A percentile compares a stretch with the other conserved stretches of the same genome.
Conservation (phyloP, 2,329 filamentous ascomycete genomes). For the Aspergillus niger region DNA sequence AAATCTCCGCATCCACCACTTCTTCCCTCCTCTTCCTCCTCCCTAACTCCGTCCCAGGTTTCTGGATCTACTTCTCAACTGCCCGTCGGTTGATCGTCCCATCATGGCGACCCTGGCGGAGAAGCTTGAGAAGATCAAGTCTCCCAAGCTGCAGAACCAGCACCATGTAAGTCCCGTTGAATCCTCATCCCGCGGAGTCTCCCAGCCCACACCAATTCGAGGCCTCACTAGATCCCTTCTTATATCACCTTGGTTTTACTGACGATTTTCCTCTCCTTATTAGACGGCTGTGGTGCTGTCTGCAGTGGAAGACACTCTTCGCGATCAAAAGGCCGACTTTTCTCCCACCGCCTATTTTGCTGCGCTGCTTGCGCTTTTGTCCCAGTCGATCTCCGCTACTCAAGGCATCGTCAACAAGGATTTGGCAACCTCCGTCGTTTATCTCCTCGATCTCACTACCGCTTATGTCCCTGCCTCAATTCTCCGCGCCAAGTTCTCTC, state of each 20-base stretch:
- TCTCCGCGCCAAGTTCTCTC: slow-evolving; percentile 90
- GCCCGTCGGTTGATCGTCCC: slow-evolving; percentile 31
- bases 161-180: slow-evolving; percentile 67
- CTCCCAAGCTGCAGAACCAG: slow-evolving; percentile 92
- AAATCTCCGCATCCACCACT: slow-evolving; percentile 31
- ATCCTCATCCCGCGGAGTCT: neutral
- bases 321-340: slow-evolving; percentile 79
- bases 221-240: too few species aligned
- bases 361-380: slow-evolving; percentile 84
- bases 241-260: neutral
- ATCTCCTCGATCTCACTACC: slow-evolving; percentile 90
- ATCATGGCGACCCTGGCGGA: slow-evolving; percentile 71
- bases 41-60: slow-evolving; percentile 18
- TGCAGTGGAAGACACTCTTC: slow-evolving; percentile 89
- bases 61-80: slow-evolving; percentile 26
- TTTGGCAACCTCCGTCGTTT: slow-evolving; percentile 81
- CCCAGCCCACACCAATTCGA: slow-evolving; percentile 10
- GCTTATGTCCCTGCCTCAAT: slow-evolving; percentile 81
- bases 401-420: slow-evolving; percentile 75
- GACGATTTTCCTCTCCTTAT: slow-evolving; percentile 14
- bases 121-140: slow-evolving; percentile 96
- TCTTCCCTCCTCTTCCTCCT: slow-evolving; percentile 28
- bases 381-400: slow-evolving; percentile 67
- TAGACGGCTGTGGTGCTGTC: slow-evolving; percentile 72
- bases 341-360: slow-evolving; percentile 94